These are phyloP conservation scores for Sugiyamaella americana DNA, from an alignment of 805 yeast genomes.

Conservation along the genomic window DNA sequence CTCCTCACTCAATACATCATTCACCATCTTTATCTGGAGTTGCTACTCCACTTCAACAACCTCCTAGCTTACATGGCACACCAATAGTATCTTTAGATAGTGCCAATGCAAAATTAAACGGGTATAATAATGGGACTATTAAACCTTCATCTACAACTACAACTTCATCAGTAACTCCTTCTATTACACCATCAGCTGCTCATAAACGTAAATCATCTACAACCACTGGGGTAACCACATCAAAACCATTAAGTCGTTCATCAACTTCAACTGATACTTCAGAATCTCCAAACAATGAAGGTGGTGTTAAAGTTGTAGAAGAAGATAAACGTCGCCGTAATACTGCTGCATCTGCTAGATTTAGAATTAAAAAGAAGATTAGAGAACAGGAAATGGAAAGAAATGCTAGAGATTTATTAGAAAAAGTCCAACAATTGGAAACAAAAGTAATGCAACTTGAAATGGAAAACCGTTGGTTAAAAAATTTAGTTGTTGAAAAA, in stretches of 20 bases:
- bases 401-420: constrained; percentile 64
- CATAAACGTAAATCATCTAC: background rate
- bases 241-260: constrained; percentile 1
- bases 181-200: background rate
- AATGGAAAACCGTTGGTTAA: constrained; percentile 85
- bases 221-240: background rate
- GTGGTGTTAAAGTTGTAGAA: constrained; percentile 36
- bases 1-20: constrained; percentile 14
- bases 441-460: constrained; percentile 74
- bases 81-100: background rate
- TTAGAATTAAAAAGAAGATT: constrained; percentile 84
- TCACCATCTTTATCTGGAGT: constrained; percentile 8
- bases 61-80: background rate
- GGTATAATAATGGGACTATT: background rate
- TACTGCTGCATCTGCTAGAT: constrained; percentile 92
- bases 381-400: constrained; percentile 89
- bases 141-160: background rate
- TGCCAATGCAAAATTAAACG: background rate
- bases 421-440: constrained; percentile 59
- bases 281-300: constrained; percentile 1
- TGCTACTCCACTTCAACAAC: constrained; percentile 2
- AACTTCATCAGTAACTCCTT: background rate
- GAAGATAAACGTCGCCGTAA: constrained; percentile 77
- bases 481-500: constrained; percentile 78
- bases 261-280: constrained; percentile 15